phyloP scores from a whole-genome alignment of 2,329 filamentous ascomycete species.

The Chaetomium sp. region DNA sequence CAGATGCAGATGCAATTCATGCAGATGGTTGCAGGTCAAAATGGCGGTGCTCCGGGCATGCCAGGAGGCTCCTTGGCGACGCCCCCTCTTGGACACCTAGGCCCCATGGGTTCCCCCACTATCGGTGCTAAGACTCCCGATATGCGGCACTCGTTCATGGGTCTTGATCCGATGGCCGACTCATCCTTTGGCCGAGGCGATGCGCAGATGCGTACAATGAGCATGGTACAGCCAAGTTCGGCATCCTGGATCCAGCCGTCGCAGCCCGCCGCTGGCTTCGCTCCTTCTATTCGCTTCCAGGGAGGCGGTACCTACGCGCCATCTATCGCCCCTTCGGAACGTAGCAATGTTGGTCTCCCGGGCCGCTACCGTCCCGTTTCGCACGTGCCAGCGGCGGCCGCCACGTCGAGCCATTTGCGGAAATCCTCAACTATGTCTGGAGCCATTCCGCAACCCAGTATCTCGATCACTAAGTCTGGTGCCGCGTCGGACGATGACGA shows the following conservation, averaged over 20 bases:
- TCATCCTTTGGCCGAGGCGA: slow-evolving; percentile 35
- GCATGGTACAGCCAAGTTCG: slow-evolving; percentile 69
- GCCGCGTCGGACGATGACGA: slow-evolving; percentile 57
- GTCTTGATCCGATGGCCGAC: slow-evolving; percentile 40
- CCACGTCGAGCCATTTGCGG: slow-evolving; percentile 25
- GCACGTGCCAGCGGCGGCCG: slow-evolving; percentile 40
- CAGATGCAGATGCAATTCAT: slow-evolving; percentile 94
- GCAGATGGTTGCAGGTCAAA: slow-evolving; percentile 63
- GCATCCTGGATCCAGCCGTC: slow-evolving; percentile 50
- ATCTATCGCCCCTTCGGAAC: slow-evolving; percentile 91
- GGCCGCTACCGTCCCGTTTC: slow-evolving; percentile 88
- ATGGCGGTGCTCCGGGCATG: slow-evolving; percentile 21
- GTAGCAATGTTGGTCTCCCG: slow-evolving; percentile 87
- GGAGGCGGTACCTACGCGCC: slow-evolving; percentile 63
- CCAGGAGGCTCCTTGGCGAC: slow-evolving; percentile 24
- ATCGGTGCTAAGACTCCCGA: slow-evolving; percentile 31
- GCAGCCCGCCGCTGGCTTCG: slow-evolving; percentile 34
- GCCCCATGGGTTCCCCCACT: slow-evolving; percentile 34
- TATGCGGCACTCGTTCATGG: slow-evolving; percentile 41
- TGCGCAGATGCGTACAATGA: slow-evolving; percentile 62
- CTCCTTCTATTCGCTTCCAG: slow-evolving; percentile 44
- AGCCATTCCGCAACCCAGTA: slow-evolving; percentile 32
- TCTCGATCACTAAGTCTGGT: slow-evolving; percentile 34
- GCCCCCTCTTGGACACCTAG: slow-evolving; percentile 22
- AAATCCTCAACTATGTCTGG: slow-evolving; percentile 41